Evolutionary conservation across 2,329 filamentous ascomycete genomes (phyloP).

Genomic region (Penicillium carneum): DNA sequence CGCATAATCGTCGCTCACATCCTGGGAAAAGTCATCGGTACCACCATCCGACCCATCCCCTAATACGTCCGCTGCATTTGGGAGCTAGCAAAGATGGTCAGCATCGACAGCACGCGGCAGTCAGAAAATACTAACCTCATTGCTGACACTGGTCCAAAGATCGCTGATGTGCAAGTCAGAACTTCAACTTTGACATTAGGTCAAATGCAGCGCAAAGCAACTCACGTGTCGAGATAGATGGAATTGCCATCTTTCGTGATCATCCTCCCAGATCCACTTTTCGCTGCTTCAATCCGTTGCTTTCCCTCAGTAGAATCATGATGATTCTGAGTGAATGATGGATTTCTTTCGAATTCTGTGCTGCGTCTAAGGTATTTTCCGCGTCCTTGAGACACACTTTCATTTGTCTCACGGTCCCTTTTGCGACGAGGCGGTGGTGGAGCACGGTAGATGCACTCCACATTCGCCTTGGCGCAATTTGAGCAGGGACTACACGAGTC

Average conservation of each 20-base stretch:
- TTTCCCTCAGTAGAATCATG: too few relatives aligned
- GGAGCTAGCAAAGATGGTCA: slow-evolving; percentile 27
- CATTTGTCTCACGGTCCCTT: slow-evolving; percentile 27
- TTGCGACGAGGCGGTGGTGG: slow-evolving; percentile 39
- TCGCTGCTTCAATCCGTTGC: neutral
- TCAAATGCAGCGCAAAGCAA: neutral
- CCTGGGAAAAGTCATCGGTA: slow-evolving; percentile 19
- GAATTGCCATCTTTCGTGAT: slow-evolving; percentile 36
- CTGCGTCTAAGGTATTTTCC: slow-evolving; percentile 20
- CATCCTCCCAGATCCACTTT: slow-evolving; percentile 30
- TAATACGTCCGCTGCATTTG: slow-evolving; percentile 32
- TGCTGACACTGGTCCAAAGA: slow-evolving; percentile 35
- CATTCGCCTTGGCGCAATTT: slow-evolving; percentile 53
- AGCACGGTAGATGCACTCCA: slow-evolving; percentile 47
- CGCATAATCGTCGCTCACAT: slow-evolving; percentile 20
- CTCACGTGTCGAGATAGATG: slow-evolving; percentile 38
- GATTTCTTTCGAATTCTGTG: neutral
- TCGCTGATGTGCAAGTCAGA: slow-evolving; percentile 21
- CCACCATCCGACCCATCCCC: slow-evolving; percentile 22
- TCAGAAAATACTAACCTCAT: slow-evolving; percentile 25
- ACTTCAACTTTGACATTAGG: neutral
- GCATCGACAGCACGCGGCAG: neutral
- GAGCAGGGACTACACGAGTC: slow-evolving; percentile 56
- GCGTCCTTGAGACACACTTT: slow-evolving; percentile 18
- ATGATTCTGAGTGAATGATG: neutral